Percentiles rank a stretch among this genome's conserved stretches.
These are phyloP conservation scores for Hansenula anomala DNA, from an alignment of 1,139 yeast genomes.

Conservation along the genomic window DNA sequence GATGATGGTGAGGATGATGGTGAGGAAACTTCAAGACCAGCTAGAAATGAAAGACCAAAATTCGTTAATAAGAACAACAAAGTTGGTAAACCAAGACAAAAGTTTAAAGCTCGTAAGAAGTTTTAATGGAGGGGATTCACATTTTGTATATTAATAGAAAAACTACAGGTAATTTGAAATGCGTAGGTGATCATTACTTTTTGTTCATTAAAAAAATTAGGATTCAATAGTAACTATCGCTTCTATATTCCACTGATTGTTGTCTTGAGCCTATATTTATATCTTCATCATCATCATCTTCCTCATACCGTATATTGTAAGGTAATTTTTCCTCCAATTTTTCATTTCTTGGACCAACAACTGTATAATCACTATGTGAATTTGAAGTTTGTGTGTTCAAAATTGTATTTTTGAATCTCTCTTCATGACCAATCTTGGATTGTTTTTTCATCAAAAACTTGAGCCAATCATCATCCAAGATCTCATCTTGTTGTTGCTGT, in stretches of 20 bases:
- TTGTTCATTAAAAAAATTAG: neutral
- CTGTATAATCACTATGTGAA: slow-evolving; percentile 15
- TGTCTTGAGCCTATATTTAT: neutral
- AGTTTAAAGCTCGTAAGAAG: slow-evolving; percentile 57
- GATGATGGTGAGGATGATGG: slow-evolving; percentile 54
- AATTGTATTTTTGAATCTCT: slow-evolving; percentile 28
- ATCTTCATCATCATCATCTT: neutral
- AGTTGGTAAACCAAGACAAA: slow-evolving; percentile 33
- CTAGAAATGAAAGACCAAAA: slow-evolving; percentile 12
- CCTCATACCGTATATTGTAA: slow-evolving; percentile 4
- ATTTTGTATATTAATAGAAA: slow-evolving; percentile 1
- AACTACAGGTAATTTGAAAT: too few relatives aligned
- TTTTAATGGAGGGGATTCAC: slow-evolving; percentile 33
- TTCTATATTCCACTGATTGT: neutral
- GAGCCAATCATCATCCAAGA: slow-evolving; percentile 28
- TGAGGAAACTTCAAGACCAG: slow-evolving; percentile 19
- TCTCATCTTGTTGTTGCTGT: slow-evolving; percentile 5
- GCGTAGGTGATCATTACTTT: neutral
- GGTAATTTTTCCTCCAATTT: slow-evolving; percentile 13
- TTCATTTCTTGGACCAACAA: slow-evolving; percentile 16
- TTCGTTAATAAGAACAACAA: slow-evolving; percentile 13
- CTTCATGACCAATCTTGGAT: slow-evolving; percentile 28
- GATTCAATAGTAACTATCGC: neutral
- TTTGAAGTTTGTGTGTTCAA: slow-evolving; percentile 15
- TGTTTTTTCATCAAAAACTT: slow-evolving; percentile 28